These are phyloP conservation scores for Pyrenophora seminiperda DNA, from an alignment of 2,329 filamentous ascomycete genomes.

Conservation along the genomic window DNA sequence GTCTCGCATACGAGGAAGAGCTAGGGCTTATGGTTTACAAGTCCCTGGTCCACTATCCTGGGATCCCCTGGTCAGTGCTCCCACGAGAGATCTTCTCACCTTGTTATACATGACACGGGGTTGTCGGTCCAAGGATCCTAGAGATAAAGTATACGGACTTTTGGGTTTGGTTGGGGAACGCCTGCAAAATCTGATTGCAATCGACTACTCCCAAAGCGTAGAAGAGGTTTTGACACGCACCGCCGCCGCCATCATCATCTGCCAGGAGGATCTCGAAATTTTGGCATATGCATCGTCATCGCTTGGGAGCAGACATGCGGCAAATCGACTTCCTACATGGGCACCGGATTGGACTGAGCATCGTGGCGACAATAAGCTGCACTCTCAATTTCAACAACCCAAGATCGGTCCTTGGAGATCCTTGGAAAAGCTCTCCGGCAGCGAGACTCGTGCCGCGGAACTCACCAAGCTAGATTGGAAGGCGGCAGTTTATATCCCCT, in stretches of 20 bases:
- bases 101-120: conserved; percentile 15
- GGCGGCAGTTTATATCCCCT: conserved; percentile 6
- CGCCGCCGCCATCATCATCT: conserved; percentile 16
- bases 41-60: conserved; percentile 19
- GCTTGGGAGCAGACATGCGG: background rate
- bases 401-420: conserved; percentile 18
- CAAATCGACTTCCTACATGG: conserved; percentile 12
- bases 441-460: background rate
- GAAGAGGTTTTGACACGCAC: conserved; percentile 15
- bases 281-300: conserved; percentile 13
- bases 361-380: conserved; percentile 4
- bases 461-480: conserved; percentile 6
- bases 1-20: conserved; percentile 18
- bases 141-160: conserved; percentile 19
- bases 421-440: conserved; percentile 9
- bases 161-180: conserved; percentile 15
- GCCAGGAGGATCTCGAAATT: conserved; percentile 15
- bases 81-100: conserved; percentile 15
- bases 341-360: conserved; percentile 16
- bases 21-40: conserved; percentile 11
- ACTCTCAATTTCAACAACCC: conserved; percentile 9
- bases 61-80: conserved; percentile 18
- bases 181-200: conserved; percentile 13
- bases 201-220: conserved; percentile 19
- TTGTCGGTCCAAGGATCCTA: conserved; percentile 15